Evolutionary conservation across 179 eudicot genomes (phyloP).

Genomic region (Beta lomatogona): DNA sequence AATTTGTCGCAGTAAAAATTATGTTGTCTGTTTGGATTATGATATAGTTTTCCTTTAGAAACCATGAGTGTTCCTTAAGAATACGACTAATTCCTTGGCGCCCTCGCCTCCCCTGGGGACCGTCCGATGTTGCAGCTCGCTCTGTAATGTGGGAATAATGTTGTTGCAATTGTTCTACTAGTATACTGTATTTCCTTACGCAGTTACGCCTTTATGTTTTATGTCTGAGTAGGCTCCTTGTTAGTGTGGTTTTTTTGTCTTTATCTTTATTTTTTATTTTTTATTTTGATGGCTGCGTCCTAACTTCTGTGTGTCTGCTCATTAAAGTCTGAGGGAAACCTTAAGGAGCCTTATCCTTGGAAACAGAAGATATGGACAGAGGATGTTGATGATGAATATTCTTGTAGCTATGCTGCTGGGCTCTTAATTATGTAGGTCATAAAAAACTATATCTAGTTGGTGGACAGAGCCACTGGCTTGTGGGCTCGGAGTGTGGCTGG

Average conservation of each 20-base stretch:
- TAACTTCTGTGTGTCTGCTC: background rate
- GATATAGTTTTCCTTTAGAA: background rate
- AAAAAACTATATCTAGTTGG: background rate
- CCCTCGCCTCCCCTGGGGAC: background rate
- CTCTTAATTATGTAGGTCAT: background rate
- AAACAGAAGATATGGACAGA: background rate
- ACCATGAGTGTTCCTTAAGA: background rate
- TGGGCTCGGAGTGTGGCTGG: background rate
- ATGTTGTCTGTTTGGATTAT: background rate
- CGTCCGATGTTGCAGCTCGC: no score
- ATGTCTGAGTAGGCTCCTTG: background rate
- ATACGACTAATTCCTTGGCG: background rate
- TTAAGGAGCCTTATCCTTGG: background rate
- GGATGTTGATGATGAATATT: background rate
- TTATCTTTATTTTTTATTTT: background rate
- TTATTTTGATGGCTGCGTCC: no score
- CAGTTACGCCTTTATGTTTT: background rate
- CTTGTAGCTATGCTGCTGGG: background rate
- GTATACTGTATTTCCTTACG: no score
- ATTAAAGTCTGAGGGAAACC: background rate
- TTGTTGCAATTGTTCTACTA: no score
- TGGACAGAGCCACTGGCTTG: background rate
- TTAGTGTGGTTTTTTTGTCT: background rate
- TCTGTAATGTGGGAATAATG: no score
- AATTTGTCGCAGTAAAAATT: background rate